phyloP scores from a whole-genome alignment of 305 asterid genomes.

The Fraxinus sp. region DNA sequence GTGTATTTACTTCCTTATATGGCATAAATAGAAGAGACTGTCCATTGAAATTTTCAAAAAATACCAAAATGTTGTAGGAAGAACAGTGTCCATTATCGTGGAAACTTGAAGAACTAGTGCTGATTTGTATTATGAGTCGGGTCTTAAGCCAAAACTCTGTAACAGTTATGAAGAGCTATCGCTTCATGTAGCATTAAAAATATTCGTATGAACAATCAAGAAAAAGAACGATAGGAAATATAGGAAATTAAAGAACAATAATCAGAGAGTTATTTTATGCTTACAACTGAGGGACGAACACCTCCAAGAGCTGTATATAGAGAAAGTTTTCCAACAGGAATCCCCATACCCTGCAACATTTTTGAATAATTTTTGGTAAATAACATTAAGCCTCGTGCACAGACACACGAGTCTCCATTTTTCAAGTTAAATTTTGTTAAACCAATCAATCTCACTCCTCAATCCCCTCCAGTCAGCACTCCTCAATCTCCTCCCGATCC shows the following conservation, averaged over 20 bases:
- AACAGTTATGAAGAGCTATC: neutral
- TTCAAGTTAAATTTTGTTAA: neutral
- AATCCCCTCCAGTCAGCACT: too few relatives aligned
- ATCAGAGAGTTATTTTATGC: constrained; percentile 29
- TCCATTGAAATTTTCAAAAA: neutral
- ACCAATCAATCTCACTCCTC: too few relatives aligned
- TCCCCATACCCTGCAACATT: constrained; percentile 87
- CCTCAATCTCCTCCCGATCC: too few relatives aligned
- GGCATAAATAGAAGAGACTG: neutral
- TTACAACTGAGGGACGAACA: constrained; percentile 93
- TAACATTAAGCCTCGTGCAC: neutral
- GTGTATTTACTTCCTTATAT: neutral
- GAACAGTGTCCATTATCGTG: neutral
- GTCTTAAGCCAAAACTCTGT: neutral
- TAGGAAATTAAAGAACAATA: neutral
- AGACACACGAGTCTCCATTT: neutral
- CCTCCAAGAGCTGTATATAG: constrained; percentile 98
- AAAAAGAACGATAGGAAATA: neutral
- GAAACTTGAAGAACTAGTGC: neutral
- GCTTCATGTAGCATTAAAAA: neutral
- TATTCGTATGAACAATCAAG: neutral
- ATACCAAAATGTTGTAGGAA: neutral
- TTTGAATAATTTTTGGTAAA: constrained; percentile 24
- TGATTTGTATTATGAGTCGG: neutral
- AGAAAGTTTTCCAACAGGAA: constrained; percentile 96